phyloP scores from a whole-genome alignment of 768 basidiomycete species.

The Mycena olivaceomarginata region DNA sequence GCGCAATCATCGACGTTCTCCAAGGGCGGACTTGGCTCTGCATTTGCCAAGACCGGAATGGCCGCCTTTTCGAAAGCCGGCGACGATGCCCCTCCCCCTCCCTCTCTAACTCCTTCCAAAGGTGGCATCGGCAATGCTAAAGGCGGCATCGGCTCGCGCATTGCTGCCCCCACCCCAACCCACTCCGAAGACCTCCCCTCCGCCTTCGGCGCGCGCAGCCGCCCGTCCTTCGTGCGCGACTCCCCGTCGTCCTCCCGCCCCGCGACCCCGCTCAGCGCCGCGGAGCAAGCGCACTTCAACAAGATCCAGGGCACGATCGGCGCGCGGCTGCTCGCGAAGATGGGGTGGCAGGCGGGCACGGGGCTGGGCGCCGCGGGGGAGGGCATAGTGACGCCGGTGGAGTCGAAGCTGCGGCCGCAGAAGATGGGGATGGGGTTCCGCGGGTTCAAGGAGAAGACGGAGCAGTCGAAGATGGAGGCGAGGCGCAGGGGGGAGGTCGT shows the following conservation, averaged over 20 bases:
- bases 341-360: constrained; percentile 93
- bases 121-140: constrained; percentile 49
- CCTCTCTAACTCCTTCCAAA: constrained; percentile 45
- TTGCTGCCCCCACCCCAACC: constrained; percentile 36
- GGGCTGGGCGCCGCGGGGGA: constrained; percentile 86
- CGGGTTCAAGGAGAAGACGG: constrained; percentile 93
- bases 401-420: constrained; percentile 89
- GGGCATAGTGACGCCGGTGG: constrained; percentile 93
- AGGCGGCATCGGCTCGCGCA: constrained; percentile 41
- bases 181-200: constrained; percentile 57
- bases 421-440: constrained; percentile 92
- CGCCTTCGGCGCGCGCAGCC: constrained; percentile 59
- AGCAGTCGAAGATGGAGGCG: constrained; percentile 89
- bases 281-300: constrained; percentile 88
- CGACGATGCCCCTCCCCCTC: constrained; percentile 13
- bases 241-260: constrained; percentile 67
- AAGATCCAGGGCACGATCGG: constrained; percentile 88
- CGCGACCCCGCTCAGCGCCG: constrained; percentile 71
- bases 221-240: constrained; percentile 72
- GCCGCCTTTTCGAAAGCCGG: constrained; percentile 41
- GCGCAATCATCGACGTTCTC: constrained; percentile 36
- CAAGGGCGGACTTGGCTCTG: constrained; percentile 40
- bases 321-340: constrained; percentile 93
- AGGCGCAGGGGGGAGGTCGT: constrained; percentile 82
- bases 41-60: constrained; percentile 40